Evolutionary conservation across 2,329 filamentous ascomycete genomes (phyloP).

Genomic region (Cladosporium phlei): DNA sequence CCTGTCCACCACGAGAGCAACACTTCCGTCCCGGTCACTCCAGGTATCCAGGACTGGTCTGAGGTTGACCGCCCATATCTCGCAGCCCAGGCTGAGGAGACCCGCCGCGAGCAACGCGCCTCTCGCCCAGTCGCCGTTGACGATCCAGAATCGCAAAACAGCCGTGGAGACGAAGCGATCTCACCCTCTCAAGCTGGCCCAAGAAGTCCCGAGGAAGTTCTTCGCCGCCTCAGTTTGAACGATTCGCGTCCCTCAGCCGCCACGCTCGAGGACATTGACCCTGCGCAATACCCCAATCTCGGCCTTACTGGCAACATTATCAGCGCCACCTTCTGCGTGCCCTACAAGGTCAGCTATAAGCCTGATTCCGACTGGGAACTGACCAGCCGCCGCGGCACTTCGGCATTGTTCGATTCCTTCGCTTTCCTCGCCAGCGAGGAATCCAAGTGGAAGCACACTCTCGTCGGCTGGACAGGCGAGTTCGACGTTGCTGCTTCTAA

Average conservation of each 20-base stretch:
- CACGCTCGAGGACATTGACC: conserved; percentile 47
- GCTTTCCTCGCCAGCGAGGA: conserved; percentile 78
- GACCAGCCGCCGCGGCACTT: conserved; percentile 74
- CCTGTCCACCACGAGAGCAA: conserved; percentile 37
- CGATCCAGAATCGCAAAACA: conserved; percentile 2
- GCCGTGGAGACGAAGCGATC: conserved; percentile 22
- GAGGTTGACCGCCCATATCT: conserved; percentile 9
- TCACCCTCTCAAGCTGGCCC: conserved; percentile 43
- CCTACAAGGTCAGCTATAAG: conserved; percentile 54
- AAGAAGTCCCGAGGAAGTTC: conserved; percentile 45
- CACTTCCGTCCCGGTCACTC: conserved; percentile 40
- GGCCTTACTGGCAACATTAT: conserved; percentile 59
- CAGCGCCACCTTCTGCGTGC: conserved; percentile 59
- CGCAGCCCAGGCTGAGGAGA: background rate
- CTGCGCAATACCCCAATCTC: conserved; percentile 53
- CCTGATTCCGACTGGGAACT: conserved; percentile 60
- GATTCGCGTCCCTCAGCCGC: conserved; percentile 33
- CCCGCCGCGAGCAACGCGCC: background rate
- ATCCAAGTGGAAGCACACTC: conserved; percentile 82
- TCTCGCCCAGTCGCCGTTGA: conserved; percentile 5
- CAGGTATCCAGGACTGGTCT: conserved; percentile 31
- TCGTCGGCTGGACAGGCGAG: conserved; percentile 94
- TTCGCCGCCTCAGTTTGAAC: conserved; percentile 50
- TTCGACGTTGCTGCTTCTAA: conserved; percentile 35
- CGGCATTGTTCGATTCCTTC: conserved; percentile 88